Base-by-base conservation (phyloP, 2,329 filamentous ascomycete genomes). In the Cladorrhinum sp. region DNA sequence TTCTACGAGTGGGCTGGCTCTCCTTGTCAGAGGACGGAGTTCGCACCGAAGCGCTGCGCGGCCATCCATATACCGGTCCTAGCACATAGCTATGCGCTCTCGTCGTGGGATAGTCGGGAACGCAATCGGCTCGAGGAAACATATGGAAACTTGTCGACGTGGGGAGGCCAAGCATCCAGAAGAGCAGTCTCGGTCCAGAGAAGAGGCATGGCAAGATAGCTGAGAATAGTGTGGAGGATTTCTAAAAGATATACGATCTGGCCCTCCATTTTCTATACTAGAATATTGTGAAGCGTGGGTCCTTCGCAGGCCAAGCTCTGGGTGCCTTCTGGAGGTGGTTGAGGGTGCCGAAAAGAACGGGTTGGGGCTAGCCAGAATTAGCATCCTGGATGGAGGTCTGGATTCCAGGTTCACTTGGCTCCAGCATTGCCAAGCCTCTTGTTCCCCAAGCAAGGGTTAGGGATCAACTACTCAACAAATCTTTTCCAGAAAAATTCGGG, bases 121-220 rank as follows among this genome's bases (percentile, higher is more conserved):
- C 55, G 55, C 38, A 49, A 45, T 57, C 41, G 3, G 55, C 41
- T 50, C 41, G 41, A 18, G 45, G 55, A 38, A 57, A 57, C 55
- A 57, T 57, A 23, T 45, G 55, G 55, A 50, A 57, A 57, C 45
- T 57, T 2, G 41, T 50, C 45, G 55, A 57, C 45, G 45, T 50
- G 27, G 55, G 55, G 55, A 57, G 45, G 36, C 22, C 53, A 48
- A 55, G 53, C 36, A 55, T 55, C 53, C 36, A 25, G 53, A 55
- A 55, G 32, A 55, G 36, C 18, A 55, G 53, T 57, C 55, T 57
- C 55, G 41, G 45, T 36, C 55, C 41, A 50, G 55, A 57, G 50
- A n/a, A 57, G 53, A 38, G 36, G 54, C 38, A 50, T 49, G 38
- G 54, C 54, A 22, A 57, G 22, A 49, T 3, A 29, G 54, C 54